These are phyloP conservation scores for Mycoemilia scoparia DNA, from an alignment of 192 early-diverging fungal species.

Conservation along the genomic window DNA sequence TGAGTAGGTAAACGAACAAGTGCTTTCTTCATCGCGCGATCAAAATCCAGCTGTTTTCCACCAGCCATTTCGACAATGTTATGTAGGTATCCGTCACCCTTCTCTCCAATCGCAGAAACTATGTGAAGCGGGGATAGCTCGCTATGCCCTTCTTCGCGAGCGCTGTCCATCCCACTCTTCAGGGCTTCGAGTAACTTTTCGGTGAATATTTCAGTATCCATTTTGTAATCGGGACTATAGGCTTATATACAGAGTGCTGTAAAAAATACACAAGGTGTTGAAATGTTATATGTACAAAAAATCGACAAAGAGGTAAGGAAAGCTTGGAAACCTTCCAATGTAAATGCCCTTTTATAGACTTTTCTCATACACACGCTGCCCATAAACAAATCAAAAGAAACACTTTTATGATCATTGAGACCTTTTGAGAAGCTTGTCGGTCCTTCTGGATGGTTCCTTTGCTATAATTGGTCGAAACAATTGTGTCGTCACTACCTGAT, in stretches of 20 bases:
- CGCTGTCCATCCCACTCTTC: constrained; percentile 37
- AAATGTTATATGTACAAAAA: neutral
- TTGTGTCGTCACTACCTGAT: no score
- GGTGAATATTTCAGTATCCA: constrained; percentile 58
- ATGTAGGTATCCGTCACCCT: constrained; percentile 62
- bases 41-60: constrained; percentile 50
- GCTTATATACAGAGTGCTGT: neutral
- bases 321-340: neutral
- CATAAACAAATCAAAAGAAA: neutral
- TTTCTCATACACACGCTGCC: no score
- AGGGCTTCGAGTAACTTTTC: constrained; percentile 68
- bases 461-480: no score
- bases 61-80: constrained; percentile 69
- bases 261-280: neutral
- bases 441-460: neutral
- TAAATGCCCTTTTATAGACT: neutral
- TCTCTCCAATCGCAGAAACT: constrained; percentile 59
- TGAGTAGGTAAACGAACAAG: constrained; percentile 69
- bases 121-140: constrained; percentile 73
- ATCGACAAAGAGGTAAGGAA: neutral
- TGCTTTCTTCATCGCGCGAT: constrained; percentile 59
- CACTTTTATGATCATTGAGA: neutral
- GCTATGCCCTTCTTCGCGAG: constrained; percentile 54
- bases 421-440: neutral
- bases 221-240: neutral